These are phyloP conservation scores for Aspergillus amoenus DNA, from an alignment of 2,329 filamentous ascomycete species.

Conservation along the genomic window DNA sequence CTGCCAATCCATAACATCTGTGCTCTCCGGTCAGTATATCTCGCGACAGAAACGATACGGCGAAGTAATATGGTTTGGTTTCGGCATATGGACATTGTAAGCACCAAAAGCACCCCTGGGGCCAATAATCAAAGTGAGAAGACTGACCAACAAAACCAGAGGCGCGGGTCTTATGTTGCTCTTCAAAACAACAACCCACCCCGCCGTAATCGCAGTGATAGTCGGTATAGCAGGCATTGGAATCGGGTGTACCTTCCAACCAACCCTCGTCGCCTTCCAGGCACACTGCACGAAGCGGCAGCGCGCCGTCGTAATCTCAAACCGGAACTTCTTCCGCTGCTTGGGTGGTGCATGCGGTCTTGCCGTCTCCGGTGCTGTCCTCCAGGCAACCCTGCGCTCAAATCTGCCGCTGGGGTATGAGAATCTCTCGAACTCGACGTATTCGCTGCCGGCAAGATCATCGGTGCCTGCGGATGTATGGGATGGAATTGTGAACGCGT, in stretches of 20 bases:
- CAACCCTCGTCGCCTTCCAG: constrained; percentile 58
- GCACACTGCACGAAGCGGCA: constrained; percentile 58
- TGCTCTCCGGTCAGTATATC: constrained; percentile 58
- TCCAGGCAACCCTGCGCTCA: constrained; percentile 39
- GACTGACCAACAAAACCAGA: constrained; percentile 16
- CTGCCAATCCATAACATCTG: constrained; percentile 42
- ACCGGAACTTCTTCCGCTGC: constrained; percentile 62
- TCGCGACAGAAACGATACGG: constrained; percentile 58
- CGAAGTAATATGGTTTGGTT: constrained; percentile 56
- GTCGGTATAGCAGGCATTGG: constrained; percentile 54
- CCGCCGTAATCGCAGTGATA: constrained; percentile 52
- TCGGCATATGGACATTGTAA: constrained; percentile 48
- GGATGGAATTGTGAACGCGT: constrained; percentile 49
- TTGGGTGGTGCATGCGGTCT: constrained; percentile 60
- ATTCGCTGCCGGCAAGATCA: constrained; percentile 32
- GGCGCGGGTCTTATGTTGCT: constrained; percentile 55
- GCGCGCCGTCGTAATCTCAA: constrained; percentile 62
- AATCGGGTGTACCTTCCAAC: constrained; percentile 55
- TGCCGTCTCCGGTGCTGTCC: constrained; percentile 56
- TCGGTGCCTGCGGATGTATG: constrained; percentile 35
- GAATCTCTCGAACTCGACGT: constrained; percentile 42
- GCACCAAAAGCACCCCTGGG: constrained; percentile 2
- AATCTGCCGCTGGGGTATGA: constrained; percentile 41
- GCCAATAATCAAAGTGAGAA: background rate
- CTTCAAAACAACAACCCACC: constrained; percentile 47